Conservation (phyloP, 495 filamentous ascomycete genomes). For the Penicillium robsamsonii region DNA sequence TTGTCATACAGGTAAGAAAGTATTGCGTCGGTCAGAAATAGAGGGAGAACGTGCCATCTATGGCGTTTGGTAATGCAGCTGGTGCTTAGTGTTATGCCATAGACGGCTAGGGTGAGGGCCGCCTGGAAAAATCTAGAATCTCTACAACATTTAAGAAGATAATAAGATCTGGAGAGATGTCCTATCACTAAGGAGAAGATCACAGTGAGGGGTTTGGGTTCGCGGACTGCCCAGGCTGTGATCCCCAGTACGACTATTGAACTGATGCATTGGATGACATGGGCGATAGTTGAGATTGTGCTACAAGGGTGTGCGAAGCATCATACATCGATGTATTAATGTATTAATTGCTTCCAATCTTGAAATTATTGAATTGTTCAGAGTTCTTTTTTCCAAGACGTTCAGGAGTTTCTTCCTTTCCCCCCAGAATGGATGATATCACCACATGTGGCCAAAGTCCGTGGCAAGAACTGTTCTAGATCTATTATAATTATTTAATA, state of each 20-base stretch:
- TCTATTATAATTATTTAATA: no score
- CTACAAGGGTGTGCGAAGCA: slow-evolving; percentile 4
- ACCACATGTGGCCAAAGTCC: slow-evolving; percentile 8
- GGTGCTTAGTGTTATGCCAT: slow-evolving; percentile 2
- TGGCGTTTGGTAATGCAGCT: slow-evolving; percentile 15
- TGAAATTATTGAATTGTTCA: not conserved
- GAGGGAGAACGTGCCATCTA: slow-evolving; percentile 15
- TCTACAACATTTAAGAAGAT: not conserved
- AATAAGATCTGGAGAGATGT: not conserved
- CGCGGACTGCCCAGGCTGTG: slow-evolving; percentile 20
- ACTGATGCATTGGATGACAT: slow-evolving; percentile 16
- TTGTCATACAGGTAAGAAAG: slow-evolving; percentile 20
- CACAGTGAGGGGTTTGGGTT: slow-evolving; percentile 23
- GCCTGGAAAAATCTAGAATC: slow-evolving; percentile 4
- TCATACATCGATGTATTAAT: not conserved
- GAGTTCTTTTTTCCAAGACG: not conserved
- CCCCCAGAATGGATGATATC: slow-evolving; percentile 1
- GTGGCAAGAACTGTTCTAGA: not conserved
- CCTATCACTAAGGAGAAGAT: slow-evolving; percentile 22
- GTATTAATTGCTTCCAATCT: not conserved
- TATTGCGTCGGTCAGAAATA: slow-evolving; percentile 12
- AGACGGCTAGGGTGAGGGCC: slow-evolving; percentile 10
- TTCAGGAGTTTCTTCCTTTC: not conserved
- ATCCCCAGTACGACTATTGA: slow-evolving; percentile 25
- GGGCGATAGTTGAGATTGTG: slow-evolving; percentile 8